Evolutionary conservation across 2,329 filamentous ascomycete genomes (phyloP), one percentile per base, ranked within the genome.

Genomic region (Curvularia hawaiiensis): DNA sequence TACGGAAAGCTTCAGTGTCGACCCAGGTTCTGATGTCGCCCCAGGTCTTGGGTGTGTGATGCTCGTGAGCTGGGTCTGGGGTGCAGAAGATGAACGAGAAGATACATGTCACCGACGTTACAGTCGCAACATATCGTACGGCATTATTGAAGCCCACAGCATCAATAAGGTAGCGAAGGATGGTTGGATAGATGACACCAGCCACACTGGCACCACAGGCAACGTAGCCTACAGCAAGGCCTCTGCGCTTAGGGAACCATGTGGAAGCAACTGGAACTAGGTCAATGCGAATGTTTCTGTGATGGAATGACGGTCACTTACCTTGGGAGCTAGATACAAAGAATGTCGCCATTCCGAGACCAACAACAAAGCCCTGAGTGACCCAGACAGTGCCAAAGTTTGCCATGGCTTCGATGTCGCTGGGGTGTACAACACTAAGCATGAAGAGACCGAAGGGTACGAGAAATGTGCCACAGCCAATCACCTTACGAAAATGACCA

Each of bases 331-430:
- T 81, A 24, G 78, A 78, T 4, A 83, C 81, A 61, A 83, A 83
- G 68, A 81, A 82, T 61, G 80, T 82, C n/a, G 79, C 76, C 80
- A 83, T 83, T 10, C 81, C 81, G 10, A 82, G 56, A 5, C 80
- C 79, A 26, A 75, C 75, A 38, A 82, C 66, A 39, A 83, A 64
- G 4, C 80, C 81, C 64, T 83, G 80, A 4, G 79, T 79, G 11
- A 78, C 66, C 79, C 79, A 80, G 24, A 81, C 80, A 7, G 76
- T 63, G 30, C 62, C 71, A 62, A 79, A 82, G 52, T 73, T 79
- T 43, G 74, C 79, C 22, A 75, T 50, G 4, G 69, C 69, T 47
- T 71, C 65, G 18, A 64, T 59, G 11, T 70, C 74, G n/a, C 67
- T 66, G 4, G 78, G 79, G 55, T 79, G 78, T 26, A 74, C 73